Evolutionary conservation across 345 rosid species (phyloP).

Genomic region (Excoecaria cochinchinensis): DNA sequence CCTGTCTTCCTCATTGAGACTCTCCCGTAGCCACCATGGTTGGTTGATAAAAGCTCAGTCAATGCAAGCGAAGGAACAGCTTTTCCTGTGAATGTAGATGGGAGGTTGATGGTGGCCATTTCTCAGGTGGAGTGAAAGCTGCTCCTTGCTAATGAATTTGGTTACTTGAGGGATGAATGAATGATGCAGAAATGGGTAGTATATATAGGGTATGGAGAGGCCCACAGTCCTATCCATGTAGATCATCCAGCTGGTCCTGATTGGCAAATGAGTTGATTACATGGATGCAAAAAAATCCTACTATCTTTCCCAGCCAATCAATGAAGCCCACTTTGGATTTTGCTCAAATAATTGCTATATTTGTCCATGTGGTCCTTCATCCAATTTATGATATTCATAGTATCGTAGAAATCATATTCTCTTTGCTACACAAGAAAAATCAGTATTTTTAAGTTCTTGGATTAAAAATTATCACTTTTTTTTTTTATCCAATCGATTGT

Average conservation of each 20-base stretch:
- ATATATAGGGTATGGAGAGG: constrained; percentile 23
- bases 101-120: constrained; percentile 32
- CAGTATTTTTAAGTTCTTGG: no score
- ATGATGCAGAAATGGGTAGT: not conserved
- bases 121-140: not conserved
- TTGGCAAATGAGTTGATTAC: constrained; percentile 20
- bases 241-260: constrained; percentile 22
- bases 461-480: no score
- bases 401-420: no score
- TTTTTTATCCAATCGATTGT: no score
- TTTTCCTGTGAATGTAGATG: constrained; percentile 34
- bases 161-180: not conserved
- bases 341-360: not conserved
- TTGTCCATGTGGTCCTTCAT: not conserved
- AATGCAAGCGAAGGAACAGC: constrained; percentile 19
- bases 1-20: constrained; percentile 31
- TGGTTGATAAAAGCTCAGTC: constrained; percentile 11
- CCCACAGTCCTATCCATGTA: constrained; percentile 32
- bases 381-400: not conserved
- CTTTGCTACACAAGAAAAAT: no score
- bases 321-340: not conserved
- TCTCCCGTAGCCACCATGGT: constrained; percentile 15
- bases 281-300: constrained; percentile 2
- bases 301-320: not conserved
- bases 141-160: not conserved